Evolutionary conservation across 2,329 filamentous ascomycete species (phyloP).

Genomic region (Fusarium bactridioides): DNA sequence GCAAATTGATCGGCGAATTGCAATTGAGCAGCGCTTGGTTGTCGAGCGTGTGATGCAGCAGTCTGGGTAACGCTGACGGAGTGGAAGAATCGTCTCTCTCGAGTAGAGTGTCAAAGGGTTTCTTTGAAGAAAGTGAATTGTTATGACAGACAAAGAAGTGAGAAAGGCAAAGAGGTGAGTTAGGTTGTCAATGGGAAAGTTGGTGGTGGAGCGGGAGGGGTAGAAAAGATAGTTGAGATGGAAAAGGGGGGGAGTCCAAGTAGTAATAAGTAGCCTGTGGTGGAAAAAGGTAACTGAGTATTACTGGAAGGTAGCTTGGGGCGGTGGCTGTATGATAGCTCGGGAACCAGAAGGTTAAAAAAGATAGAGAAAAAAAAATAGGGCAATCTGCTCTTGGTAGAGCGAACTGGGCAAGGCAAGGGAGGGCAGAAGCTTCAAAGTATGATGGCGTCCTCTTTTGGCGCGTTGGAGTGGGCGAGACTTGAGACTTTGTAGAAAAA

Average conservation of each 20-base stretch:
- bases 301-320: conserved; percentile 1
- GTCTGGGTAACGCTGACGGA: conserved; percentile 6
- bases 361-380: conserved; percentile 27
- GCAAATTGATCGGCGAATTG: conserved; percentile 20
- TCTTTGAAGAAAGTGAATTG: conserved; percentile 27
- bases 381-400: conserved; percentile 28
- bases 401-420: conserved; percentile 26
- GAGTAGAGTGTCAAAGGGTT: conserved; percentile 6
- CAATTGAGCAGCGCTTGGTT: conserved; percentile 12
- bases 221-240: conserved; percentile 34
- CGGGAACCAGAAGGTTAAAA: conserved; percentile 26
- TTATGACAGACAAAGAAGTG: conserved; percentile 25
- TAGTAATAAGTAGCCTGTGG: conserved; percentile 38
- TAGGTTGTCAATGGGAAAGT: conserved; percentile 38
- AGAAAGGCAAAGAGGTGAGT: conserved; percentile 37
- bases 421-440: conserved; percentile 25
- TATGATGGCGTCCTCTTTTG: conserved; percentile 31
- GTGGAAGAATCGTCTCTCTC: conserved; percentile 12
- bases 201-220: conserved; percentile 42
- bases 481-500: conserved; percentile 29
- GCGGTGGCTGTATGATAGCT: conserved; percentile 10
- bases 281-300: background rate
- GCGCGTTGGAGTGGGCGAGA: conserved; percentile 31
- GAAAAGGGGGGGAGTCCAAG: conserved; percentile 39
- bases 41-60: background rate